Conservation (phyloP, 176 grass and related monocot genomes). For the Zizania latifolia region DNA sequence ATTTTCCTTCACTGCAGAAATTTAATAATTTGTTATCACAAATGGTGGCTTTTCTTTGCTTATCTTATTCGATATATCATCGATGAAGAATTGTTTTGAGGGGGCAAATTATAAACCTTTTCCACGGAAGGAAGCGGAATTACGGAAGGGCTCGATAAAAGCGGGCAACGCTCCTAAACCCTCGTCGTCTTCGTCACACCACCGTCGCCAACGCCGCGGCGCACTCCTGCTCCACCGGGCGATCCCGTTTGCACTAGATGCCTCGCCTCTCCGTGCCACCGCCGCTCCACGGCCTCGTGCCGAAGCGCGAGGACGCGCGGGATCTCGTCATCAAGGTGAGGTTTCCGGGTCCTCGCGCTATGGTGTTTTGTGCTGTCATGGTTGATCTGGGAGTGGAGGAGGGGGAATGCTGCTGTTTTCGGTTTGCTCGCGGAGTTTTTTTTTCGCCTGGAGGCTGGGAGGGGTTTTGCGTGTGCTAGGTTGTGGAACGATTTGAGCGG, state of each 20-base stretch:
- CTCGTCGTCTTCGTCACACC: not conserved
- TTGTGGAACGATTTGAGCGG: not conserved
- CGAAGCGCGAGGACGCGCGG: not conserved
- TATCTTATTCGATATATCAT: too few species aligned
- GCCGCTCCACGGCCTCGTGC: not conserved
- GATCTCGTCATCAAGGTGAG: conserved; percentile 63
- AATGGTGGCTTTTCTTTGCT: too few species aligned
- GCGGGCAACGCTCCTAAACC: too few species aligned
- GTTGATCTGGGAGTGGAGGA: too few species aligned
- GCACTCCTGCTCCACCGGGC: not conserved
- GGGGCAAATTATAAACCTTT: too few species aligned
- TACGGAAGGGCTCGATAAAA: conserved; percentile 22
- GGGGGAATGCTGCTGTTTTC: not conserved
- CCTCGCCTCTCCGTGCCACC: not conserved
- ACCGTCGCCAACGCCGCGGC: too few species aligned
- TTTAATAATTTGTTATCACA: too few species aligned
- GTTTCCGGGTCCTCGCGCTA: too few species aligned
- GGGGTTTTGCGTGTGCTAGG: not conserved
- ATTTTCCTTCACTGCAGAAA: too few species aligned
- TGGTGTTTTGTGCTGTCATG: too few species aligned
- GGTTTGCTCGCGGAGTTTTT: not conserved
- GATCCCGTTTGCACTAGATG: not conserved
- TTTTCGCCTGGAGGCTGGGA: not conserved
- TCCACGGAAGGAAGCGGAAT: conserved; percentile 23
- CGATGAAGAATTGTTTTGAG: too few species aligned